Conservation (phyloP, 768 basidiomycete genomes). For the Rhizopogon vesiculosus region DNA sequence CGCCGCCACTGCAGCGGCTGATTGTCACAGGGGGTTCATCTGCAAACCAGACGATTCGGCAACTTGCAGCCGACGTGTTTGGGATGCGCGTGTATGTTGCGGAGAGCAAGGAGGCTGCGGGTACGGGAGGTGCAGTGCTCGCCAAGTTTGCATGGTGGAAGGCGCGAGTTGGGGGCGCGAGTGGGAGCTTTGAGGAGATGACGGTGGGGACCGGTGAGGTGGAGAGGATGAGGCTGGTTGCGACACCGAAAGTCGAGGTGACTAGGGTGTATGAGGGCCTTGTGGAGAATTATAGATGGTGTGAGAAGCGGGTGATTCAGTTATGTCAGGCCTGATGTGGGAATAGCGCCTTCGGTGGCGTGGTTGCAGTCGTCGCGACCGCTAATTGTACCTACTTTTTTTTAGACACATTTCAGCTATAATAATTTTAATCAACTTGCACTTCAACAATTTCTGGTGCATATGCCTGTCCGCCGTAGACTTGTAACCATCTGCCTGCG, state of each 20-base stretch:
- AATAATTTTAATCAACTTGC: too few species aligned
- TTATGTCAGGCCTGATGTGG: constrained; percentile 8
- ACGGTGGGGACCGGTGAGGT: constrained; percentile 34
- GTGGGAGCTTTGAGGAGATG: constrained; percentile 64
- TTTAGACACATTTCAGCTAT: too few species aligned
- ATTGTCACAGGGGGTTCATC: constrained; percentile 80
- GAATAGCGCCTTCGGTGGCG: background rate
- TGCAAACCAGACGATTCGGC: constrained; percentile 65
- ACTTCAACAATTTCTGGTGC: too few species aligned
- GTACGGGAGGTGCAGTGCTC: constrained; percentile 65
- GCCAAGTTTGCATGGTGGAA: constrained; percentile 73
- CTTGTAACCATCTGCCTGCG: too few species aligned
- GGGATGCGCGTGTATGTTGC: constrained; percentile 70
- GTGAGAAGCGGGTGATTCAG: constrained; percentile 48
- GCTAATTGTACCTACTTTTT: too few species aligned
- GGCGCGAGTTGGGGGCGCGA: constrained; percentile 28
- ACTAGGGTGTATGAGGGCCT: constrained; percentile 49
- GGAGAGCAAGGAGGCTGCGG: constrained; percentile 64
- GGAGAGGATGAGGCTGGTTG: constrained; percentile 56
- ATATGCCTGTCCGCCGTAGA: too few species aligned
- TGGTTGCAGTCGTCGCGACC: too few species aligned
- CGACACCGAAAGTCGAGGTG: constrained; percentile 45
- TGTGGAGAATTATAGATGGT: constrained; percentile 46
- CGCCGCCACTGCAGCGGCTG: constrained; percentile 52
- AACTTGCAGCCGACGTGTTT: constrained; percentile 77